Conservation (phyloP, 805 yeast genomes). For the Zygoascus biomembranicola region DNA sequence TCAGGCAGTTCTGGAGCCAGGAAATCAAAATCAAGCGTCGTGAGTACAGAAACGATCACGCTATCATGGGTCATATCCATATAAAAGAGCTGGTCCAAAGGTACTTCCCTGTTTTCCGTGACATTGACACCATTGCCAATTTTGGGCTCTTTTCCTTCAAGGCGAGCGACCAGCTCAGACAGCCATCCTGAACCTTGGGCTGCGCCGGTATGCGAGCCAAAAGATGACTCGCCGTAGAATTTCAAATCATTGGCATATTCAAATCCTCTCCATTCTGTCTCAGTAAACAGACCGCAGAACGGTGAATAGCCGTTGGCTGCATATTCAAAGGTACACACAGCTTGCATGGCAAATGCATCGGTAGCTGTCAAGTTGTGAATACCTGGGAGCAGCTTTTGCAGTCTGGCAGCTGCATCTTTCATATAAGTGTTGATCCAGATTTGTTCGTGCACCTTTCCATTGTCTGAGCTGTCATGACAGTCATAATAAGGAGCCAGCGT, state of each 20-base stretch:
- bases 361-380: conserved; percentile 37
- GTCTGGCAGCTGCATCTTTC: conserved; percentile 46
- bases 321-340: conserved; percentile 67
- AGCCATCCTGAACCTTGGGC: conserved; percentile 56
- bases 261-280: conserved; percentile 54
- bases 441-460: conserved; percentile 23
- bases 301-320: conserved; percentile 60
- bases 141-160: conserved; percentile 41
- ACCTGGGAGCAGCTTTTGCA: conserved; percentile 40
- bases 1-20: conserved; percentile 37
- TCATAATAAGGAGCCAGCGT: conserved; percentile 32
- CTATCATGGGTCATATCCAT: conserved; percentile 72
- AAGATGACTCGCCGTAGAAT: conserved; percentile 55
- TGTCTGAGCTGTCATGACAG: conserved; percentile 29
- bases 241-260: conserved; percentile 53
- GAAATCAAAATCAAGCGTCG: conserved; percentile 52
- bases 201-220: conserved; percentile 50
- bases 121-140: conserved; percentile 44
- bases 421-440: conserved; percentile 39
- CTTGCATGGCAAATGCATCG: conserved; percentile 48
- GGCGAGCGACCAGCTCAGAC: conserved; percentile 33
- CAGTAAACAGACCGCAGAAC: conserved; percentile 61
- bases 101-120: conserved; percentile 30
- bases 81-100: conserved; percentile 44
- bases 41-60: conserved; percentile 49